Conservation (phyloP, 2,329 filamentous ascomycete species). For the Lachnellula subtilissima region DNA sequence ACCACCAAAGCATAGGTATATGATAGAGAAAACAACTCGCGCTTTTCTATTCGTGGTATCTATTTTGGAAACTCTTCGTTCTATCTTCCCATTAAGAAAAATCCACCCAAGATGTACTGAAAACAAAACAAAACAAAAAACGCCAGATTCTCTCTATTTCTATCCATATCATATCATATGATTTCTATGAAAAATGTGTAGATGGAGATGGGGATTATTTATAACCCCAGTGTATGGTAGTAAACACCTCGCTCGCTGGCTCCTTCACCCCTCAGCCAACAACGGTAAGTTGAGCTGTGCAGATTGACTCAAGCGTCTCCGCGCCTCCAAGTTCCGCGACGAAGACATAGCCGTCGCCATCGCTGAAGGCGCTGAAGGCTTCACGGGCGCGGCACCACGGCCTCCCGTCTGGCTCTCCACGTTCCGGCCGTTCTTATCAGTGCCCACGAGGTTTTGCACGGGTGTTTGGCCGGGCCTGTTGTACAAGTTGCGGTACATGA, state of each 20-base stretch:
- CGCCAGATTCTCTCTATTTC: not conserved
- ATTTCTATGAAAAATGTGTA: not conserved
- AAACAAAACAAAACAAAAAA: no score
- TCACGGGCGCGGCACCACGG: not conserved
- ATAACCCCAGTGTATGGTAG: no score
- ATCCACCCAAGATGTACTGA: not conserved
- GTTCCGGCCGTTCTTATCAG: constrained; percentile 8
- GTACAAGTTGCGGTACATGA: constrained; percentile 31
- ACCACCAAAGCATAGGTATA: not conserved
- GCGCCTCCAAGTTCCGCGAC: constrained; percentile 23
- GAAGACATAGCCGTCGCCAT: constrained; percentile 27
- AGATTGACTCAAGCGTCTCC: constrained; percentile 25
- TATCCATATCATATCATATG: not conserved
- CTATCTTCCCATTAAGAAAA: not conserved
- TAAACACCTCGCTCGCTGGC: no score
- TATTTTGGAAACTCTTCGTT: not conserved
- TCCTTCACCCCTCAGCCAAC: constrained; percentile 19
- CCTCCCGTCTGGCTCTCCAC: constrained; percentile 11
- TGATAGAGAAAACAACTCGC: not conserved
- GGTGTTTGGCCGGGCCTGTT: constrained; percentile 24
- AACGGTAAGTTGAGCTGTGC: constrained; percentile 28
- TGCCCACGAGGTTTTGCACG: constrained; percentile 16
- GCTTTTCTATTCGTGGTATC: not conserved
- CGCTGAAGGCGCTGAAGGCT: not conserved
- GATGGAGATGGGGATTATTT: no score